Evolutionary conservation across 2,329 filamentous ascomycete species (phyloP), one percentile per base, ranked within the genome.

Genomic region (Spiromastix sp.): DNA sequence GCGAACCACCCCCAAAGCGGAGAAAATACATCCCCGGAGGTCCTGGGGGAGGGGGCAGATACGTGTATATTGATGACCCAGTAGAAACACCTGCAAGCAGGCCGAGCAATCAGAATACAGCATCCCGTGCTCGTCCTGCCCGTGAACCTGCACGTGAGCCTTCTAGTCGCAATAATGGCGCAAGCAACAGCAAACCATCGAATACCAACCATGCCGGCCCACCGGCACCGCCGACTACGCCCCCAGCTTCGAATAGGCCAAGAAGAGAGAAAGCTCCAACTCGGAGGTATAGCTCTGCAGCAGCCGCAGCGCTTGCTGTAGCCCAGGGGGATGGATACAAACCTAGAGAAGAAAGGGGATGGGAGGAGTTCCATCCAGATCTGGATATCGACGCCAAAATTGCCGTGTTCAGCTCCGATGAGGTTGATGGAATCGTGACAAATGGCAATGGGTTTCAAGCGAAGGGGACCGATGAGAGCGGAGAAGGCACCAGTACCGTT

Each of bases 291-390:
- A 85, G 81, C 49, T 89, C 84, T 30, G 85, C 75, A 19, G 64
- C 81, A n/a, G 85, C 89, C 9, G 86, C 86, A 18, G 84, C 87
- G 16, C 85, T 87, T 33, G 86, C 85, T 4, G 81, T 91, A 40
- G 84, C 85, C 47, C 86, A 94, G 54, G 87, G 79, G 50, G 91
- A 96, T 65, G 87, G 89, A 33, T 96, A 96, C 63, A 98, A 98
- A 57, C 91, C 91, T 20, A 74, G 91, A 52, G 91, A 98, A 62
- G 91, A 98, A 64, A 79, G 89, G 43, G 85, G 85, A 34, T 98
- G 89, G 86, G 87, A 95, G 52, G 91, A 98, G 56, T 96, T 96
- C 45, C 91, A 98, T 59, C 86, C 85, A 0, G 85, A 95, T 50
- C 74, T 98, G 34, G 87, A 96, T 62, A 86, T 95, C 32, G 85